A percentile compares a stretch with the other conserved stretches of the same genome.
Evolutionary conservation across 225 moss, liverwort and hornwort genomes (phyloP).

Genomic region (Physcomitrellopsis africana): DNA sequence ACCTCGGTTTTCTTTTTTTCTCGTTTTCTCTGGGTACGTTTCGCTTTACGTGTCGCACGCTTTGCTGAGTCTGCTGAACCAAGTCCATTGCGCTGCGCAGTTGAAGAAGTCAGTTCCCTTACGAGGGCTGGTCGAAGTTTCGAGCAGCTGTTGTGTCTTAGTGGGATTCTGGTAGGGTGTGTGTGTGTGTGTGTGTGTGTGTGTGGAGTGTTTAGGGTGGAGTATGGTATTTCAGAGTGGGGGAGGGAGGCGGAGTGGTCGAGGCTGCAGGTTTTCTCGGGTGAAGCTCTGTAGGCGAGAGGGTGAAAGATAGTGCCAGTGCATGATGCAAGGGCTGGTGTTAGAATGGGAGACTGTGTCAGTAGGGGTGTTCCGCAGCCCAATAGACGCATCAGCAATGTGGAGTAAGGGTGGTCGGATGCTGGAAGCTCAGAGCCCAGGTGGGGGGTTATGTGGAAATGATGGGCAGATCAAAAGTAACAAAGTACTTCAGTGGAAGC

Average conservation of each 20-base stretch:
- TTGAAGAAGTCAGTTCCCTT: no score
- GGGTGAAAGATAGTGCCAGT: not conserved
- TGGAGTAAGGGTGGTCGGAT: not conserved
- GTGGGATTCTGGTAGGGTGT: not conserved
- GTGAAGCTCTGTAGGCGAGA: not conserved
- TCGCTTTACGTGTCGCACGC: no score
- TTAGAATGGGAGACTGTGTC: slow-evolving; percentile 30
- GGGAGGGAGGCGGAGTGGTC: slow-evolving; percentile 4
- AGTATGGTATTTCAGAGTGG: slow-evolving; percentile 30
- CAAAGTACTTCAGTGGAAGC: slow-evolving; percentile 15
- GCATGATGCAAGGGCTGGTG: slow-evolving; percentile 34
- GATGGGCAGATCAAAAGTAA: slow-evolving; percentile 6
- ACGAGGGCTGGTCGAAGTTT: no score
- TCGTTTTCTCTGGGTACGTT: no score
- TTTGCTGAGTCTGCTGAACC: no score
- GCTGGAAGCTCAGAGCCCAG: not conserved
- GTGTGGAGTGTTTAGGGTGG: slow-evolving; percentile 4
- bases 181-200: not conserved
- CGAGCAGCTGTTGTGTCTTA: no score
- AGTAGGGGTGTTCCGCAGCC: slow-evolving; percentile 18
- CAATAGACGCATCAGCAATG: slow-evolving; percentile 25
- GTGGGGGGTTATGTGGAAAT: slow-evolving; percentile 7
- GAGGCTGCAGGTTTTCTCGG: not conserved
- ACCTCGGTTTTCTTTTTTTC: no score
- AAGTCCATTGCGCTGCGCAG: no score